These are phyloP conservation scores for Arabis alpina DNA, from an alignment of 345 rosid species.

Conservation along the genomic window DNA sequence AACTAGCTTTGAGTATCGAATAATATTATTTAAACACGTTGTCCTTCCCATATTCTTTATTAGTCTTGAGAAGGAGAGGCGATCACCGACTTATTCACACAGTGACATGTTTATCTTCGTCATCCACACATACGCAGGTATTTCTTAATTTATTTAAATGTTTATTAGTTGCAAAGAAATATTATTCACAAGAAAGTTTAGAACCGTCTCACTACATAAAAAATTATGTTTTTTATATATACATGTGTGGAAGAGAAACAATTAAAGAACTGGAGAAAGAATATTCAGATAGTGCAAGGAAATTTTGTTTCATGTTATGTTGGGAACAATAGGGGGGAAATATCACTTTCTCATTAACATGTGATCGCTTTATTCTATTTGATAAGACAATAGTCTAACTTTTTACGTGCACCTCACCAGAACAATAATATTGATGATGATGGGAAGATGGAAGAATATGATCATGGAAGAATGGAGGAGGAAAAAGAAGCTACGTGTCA, in stretches of 20 bases:
- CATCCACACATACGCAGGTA: slow-evolving; percentile 1
- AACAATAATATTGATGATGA: not conserved
- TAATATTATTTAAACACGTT: too few species aligned
- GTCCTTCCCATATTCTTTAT: not conserved
- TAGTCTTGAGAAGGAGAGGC: slow-evolving; percentile 42
- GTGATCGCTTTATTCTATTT: not conserved
- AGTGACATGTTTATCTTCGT: slow-evolving; percentile 33
- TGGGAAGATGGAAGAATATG: slow-evolving; percentile 42
- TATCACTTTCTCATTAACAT: slow-evolving; percentile 18
- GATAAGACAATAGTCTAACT: not conserved
- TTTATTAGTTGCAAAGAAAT: not conserved
- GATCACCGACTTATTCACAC: slow-evolving; percentile 44
- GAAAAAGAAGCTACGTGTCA: slow-evolving; percentile 28
- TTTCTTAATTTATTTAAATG: not conserved
- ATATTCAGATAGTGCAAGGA: not conserved
- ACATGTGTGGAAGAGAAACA: slow-evolving; percentile 7
- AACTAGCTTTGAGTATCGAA: not conserved
- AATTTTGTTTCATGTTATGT: slow-evolving; percentile 6
- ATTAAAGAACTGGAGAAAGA: too few species aligned
- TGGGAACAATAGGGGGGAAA: slow-evolving; percentile 1
- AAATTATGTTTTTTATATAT: not conserved
- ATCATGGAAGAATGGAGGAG: slow-evolving; percentile 38
- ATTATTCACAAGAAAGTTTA: not conserved
- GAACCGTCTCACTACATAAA: too few species aligned
- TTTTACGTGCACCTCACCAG: not conserved